Evolutionary conservation across 306 rosid genomes (phyloP), one percentile per base, ranked within the genome.

Genomic region (Casuarina cunninghamiana): DNA sequence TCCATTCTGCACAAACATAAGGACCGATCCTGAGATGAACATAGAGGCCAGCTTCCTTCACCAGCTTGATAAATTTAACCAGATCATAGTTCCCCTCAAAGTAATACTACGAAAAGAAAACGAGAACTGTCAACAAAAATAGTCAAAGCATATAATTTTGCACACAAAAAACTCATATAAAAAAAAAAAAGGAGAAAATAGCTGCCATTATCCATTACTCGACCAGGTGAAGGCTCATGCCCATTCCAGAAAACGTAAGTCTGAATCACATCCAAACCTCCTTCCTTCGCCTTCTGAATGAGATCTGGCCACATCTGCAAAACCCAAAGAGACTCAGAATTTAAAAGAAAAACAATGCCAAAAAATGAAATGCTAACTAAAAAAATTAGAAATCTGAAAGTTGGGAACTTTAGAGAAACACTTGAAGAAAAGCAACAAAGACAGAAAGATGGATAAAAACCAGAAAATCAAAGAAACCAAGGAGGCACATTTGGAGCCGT

Each of bases 251-350:
- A 95, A 54, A 95, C 98, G 75, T 95, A 95, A 71, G 98, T 95
- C 84, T 95, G 92, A 87, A 95, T 87, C 58, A 91, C 99, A 91
- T 95, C 99, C 84, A 95, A 85, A 50, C 99, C 99, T 84, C 99
- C 99, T 71, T 93, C 93, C 79, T 93, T 95, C 4, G 99, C 99
- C 86, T 90, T 95, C 85, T 93, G 97, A 77, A 95, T 91, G 86
- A 95, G 97, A 91, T 95, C 98, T 83, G 99, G 98, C 99, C 99
- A 95, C 99, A 95, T 95, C 99, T 95, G 83, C 78, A 65, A 66
- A 74, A 70, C 57, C 80, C 77, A 77, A 54, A 73, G 65, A 73
- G 43, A 19, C 69, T 76, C 62, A 32, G 13, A 39, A 53, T 49
- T 69, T 19, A 35, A 49, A 53, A 68, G 48, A 51, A 35, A 39